Evolutionary conservation across 1,284 basidiomycete species (phyloP), one percentile per base, ranked within the genome.

Genomic region (Pascua guehoae): DNA sequence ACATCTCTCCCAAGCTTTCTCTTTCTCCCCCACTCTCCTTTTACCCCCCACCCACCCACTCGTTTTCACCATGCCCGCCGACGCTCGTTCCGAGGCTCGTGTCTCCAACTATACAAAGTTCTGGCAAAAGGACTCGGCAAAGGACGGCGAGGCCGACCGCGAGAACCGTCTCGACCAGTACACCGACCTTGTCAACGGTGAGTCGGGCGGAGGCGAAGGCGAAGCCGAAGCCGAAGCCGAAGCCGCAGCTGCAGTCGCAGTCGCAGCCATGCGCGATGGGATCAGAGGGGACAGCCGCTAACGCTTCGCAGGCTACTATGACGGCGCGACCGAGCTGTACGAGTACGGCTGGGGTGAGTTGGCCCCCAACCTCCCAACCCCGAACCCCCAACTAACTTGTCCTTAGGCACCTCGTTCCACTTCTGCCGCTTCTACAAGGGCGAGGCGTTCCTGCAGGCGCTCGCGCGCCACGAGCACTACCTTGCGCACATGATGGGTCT

Each of bases 351-450:
- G 73, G 73, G 71, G 68, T 67, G 47, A 57, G 68, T 64, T 32
- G 5, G 24, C 40, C 10, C 43, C 1, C 7, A 10, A 16, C 7
- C n/a, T n/a, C 51, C 39, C 11, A 24, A 38, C 15, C 8, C 14
- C 32, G 3, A 3, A 47, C 39, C 17, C 37, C 36, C 32, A 8
- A 10, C 45, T 54, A 12, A 51, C 53, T 4, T 10, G 2, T 16
- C n/a, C 39, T 37, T 59, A 76, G 84, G 84, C 8, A 81, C 87
- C 59, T 94, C 88, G 47, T 98, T 98, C 85, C 95, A 98, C 80
- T 98, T 98, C 78, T 96, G 91, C 55, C 91, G 96, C 43, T 98
- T 96, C 83, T 93, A 90, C 85, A 88, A 88, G 78, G 96, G 95
- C 63, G 96, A 98, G 78, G 85, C 86, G 1, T 98, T 98, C 75